These are phyloP conservation scores for Xylaria sp. DNA, from an alignment of 495 filamentous ascomycete genomes.

Conservation along the genomic window DNA sequence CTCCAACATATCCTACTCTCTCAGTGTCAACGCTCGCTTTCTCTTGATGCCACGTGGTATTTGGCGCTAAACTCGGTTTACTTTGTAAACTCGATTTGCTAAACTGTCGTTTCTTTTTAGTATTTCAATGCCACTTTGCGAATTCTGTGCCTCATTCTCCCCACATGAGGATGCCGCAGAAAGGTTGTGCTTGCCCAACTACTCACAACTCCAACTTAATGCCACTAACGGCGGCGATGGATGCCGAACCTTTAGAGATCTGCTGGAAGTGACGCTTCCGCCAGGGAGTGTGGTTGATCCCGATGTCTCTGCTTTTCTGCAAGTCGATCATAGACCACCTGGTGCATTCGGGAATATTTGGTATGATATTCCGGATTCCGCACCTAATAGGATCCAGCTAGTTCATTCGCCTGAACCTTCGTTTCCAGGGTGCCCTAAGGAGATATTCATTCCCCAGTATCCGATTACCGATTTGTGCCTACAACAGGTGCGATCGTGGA, in stretches of 20 bases:
- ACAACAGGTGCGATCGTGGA: neutral
- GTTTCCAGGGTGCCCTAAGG: neutral
- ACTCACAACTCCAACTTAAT: neutral
- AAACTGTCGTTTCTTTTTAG: no score
- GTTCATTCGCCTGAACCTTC: neutral
- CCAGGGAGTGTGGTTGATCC: neutral
- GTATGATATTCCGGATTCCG: neutral
- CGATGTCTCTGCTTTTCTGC: neutral
- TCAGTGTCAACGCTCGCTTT: neutral
- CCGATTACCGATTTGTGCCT: neutral
- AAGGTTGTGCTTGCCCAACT: neutral
- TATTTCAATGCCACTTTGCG: neutral
- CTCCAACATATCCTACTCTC: neutral
- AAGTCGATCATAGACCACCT: neutral
- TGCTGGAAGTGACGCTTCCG: neutral
- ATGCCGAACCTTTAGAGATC: neutral
- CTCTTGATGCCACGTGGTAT: no score
- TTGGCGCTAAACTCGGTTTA: no score
- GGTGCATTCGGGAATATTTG: neutral
- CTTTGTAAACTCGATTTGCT: no score
- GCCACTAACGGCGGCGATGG: neutral
- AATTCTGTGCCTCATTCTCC: neutral
- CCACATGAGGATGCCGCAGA: neutral
- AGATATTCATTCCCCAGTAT: neutral
- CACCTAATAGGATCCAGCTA: neutral